Conservation (phyloP, 805 yeast species). For the Nematodospora valgi region DNA sequence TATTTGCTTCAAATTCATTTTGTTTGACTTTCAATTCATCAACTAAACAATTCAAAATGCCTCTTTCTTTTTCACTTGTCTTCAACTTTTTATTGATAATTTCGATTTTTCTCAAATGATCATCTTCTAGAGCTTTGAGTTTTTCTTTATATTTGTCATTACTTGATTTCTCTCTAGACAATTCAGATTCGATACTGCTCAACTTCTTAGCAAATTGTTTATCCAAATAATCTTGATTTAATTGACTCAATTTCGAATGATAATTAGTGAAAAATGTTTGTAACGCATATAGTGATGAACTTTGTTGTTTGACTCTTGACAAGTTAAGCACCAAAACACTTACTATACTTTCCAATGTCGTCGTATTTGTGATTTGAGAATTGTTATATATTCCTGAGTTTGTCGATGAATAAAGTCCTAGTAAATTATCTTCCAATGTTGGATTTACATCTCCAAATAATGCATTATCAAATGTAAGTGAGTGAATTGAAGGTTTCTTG, state of each 20-base stretch:
- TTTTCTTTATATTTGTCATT: slow-evolving; percentile 15
- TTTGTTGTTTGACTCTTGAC: slow-evolving; percentile 57
- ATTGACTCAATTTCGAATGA: slow-evolving; percentile 22
- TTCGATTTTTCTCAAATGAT: slow-evolving; percentile 4
- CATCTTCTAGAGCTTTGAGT: slow-evolving; percentile 10
- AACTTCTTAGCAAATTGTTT: slow-evolving; percentile 14
- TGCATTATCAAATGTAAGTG: slow-evolving; percentile 49
- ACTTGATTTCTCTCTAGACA: slow-evolving; percentile 13
- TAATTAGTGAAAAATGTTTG: slow-evolving; percentile 54
- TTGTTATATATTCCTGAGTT: slow-evolving; percentile 57
- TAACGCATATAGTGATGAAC: slow-evolving; percentile 50
- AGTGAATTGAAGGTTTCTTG: background rate
- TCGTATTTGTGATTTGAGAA: slow-evolving; percentile 55
- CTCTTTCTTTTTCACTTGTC: slow-evolving; percentile 2
- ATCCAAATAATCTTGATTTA: slow-evolving; percentile 24
- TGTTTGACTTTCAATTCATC: slow-evolving; percentile 2
- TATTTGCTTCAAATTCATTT: background rate
- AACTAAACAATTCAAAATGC: background rate
- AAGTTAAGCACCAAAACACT: slow-evolving; percentile 53
- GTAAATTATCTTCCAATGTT: slow-evolving; percentile 45
- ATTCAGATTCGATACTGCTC: slow-evolving; percentile 12
- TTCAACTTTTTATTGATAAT: slow-evolving; percentile 2
- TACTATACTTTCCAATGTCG: slow-evolving; percentile 54
- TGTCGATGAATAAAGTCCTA: slow-evolving; percentile 46
- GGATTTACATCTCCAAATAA: slow-evolving; percentile 59